Conservation (phyloP, 371 early-diverging fungal species). For the Lichtheimia ornata region DNA sequence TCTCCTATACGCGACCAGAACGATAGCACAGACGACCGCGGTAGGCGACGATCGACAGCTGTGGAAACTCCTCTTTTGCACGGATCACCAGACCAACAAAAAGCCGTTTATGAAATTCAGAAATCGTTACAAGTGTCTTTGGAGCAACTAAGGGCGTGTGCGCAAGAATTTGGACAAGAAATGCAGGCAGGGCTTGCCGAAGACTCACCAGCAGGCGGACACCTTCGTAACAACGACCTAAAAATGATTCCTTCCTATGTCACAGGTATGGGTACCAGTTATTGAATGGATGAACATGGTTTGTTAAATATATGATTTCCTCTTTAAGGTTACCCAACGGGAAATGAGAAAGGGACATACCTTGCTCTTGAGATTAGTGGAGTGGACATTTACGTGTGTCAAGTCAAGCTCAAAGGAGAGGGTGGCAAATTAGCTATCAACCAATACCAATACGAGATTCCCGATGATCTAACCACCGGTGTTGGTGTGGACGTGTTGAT, state of each 20-base stretch:
- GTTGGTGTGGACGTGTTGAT: conserved; percentile 37
- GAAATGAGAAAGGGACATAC: conserved; percentile 84
- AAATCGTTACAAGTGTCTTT: conserved; percentile 35
- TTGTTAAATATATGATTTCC: no score
- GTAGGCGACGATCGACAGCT: conserved; percentile 9
- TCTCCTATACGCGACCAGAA: neutral
- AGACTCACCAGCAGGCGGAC: conserved; percentile 8
- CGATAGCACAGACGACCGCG: conserved; percentile 11
- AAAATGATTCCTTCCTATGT: conserved; percentile 55
- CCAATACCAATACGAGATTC: conserved; percentile 75
- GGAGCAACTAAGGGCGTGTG: conserved; percentile 26
- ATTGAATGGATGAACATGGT: no score
- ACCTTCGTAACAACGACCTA: conserved; percentile 18
- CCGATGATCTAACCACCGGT: conserved; percentile 76
- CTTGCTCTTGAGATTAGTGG: conserved; percentile 93
- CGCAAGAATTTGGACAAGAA: conserved; percentile 43
- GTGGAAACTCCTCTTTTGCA: conserved; percentile 11
- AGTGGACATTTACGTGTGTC: conserved; percentile 55
- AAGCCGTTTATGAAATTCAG: conserved; percentile 27
- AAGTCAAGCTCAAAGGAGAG: conserved; percentile 51
- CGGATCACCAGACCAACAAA: conserved; percentile 25
- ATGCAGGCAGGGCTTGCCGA: conserved; percentile 43
- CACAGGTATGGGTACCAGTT: conserved; percentile 27
- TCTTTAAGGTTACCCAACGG: conserved; percentile 65
- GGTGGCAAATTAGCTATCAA: conserved; percentile 49